phyloP scores from a whole-genome alignment of 1,284 basidiomycete species.

The Xanthoconium separans region DNA sequence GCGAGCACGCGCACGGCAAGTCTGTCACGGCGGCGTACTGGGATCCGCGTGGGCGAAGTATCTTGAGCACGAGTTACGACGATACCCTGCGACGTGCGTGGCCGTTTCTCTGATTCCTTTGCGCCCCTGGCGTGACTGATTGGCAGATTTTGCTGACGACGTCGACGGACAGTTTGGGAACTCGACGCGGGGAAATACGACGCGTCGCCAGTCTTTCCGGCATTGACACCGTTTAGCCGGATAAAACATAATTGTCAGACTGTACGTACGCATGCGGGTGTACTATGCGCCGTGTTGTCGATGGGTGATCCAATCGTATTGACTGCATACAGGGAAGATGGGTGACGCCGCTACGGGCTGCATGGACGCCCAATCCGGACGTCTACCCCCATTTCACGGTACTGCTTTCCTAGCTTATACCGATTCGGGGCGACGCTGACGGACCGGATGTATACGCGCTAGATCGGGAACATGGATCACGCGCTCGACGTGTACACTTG shows the following conservation, averaged over 20 bases:
- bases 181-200: constrained; percentile 49
- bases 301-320: not conserved
- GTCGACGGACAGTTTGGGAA: constrained; percentile 62
- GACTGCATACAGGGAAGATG: constrained; percentile 61
- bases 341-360: constrained; percentile 71
- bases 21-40: constrained; percentile 79
- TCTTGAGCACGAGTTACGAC: constrained; percentile 81
- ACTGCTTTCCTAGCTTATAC: constrained; percentile 14
- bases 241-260: constrained; percentile 76
- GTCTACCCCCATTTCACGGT: constrained; percentile 80
- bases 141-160: constrained; percentile 11
- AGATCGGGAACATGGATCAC: constrained; percentile 79
- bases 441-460: no score
- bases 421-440: not conserved
- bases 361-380: constrained; percentile 74
- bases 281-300: no score
- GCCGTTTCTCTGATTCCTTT: no score
- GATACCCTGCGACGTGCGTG: constrained; percentile 64
- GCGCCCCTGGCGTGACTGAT: no score
- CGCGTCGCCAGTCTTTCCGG: constrained; percentile 48
- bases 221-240: constrained; percentile 58
- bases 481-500: constrained; percentile 69
- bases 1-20: constrained; percentile 66
- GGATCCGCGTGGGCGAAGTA: constrained; percentile 71
- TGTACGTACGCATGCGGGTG: constrained; percentile 36